phyloP scores from a whole-genome alignment of 208 protist genomes.

The Wallacemonas collosoma region DNA sequence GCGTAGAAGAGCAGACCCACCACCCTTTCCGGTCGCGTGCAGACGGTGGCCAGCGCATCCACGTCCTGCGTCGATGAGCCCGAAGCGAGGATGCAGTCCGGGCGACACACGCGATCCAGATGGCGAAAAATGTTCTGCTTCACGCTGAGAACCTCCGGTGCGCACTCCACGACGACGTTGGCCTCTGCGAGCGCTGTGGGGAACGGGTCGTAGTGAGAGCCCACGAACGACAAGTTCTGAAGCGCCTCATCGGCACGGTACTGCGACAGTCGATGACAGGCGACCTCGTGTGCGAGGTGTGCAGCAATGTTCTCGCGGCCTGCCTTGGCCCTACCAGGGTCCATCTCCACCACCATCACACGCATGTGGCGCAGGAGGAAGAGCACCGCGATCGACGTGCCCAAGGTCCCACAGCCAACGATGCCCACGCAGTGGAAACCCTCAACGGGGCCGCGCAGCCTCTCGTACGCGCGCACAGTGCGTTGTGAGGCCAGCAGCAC shows the following conservation, averaged over 20 bases:
- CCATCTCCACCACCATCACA: slow-evolving; percentile 78
- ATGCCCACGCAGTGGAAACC: slow-evolving; percentile 40
- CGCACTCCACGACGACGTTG: slow-evolving; percentile 81
- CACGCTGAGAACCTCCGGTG: slow-evolving; percentile 54
- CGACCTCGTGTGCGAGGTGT: slow-evolving; percentile 36
- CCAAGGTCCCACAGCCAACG: slow-evolving; percentile 85
- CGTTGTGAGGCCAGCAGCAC: slow-evolving; percentile 61
- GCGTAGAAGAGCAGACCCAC: slow-evolving; percentile 87
- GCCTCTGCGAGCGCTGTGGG: slow-evolving; percentile 37
- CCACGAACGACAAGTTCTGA: slow-evolving; percentile 32
- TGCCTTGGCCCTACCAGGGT: slow-evolving; percentile 30
- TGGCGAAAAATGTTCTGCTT: slow-evolving; percentile 77
- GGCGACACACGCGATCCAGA: slow-evolving; percentile 68
- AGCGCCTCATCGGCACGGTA: slow-evolving; percentile 35
- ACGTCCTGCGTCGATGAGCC: slow-evolving; percentile 66
- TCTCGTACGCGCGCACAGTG: slow-evolving; percentile 11
- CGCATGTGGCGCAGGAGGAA: slow-evolving; percentile 48
- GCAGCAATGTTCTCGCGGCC: slow-evolving; percentile 27
- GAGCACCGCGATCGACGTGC: slow-evolving; percentile 74
- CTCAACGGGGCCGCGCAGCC: not conserved
- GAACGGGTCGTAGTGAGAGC: slow-evolving; percentile 33
- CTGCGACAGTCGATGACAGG: slow-evolving; percentile 29
- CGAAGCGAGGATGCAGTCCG: slow-evolving; percentile 68
- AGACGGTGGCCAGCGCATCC: slow-evolving; percentile 65
- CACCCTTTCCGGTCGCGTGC: slow-evolving; percentile 51